Conservation (phyloP, 345 rosid genomes). For the Sonneratia alba region DNA sequence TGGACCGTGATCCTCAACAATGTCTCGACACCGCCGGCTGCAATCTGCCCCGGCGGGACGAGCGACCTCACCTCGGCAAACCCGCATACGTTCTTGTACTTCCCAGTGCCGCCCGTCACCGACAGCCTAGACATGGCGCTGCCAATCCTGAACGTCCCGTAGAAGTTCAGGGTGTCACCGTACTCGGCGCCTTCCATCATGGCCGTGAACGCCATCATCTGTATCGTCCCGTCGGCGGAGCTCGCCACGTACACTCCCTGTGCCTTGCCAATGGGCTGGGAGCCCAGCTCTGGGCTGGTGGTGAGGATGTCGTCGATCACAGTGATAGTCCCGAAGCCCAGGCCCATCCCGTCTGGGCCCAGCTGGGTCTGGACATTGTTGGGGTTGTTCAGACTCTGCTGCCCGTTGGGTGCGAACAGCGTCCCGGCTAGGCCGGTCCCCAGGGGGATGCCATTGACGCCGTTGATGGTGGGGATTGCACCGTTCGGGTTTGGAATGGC, state of each 20-base stretch:
- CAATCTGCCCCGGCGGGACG: conserved; percentile 60
- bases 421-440: conserved; percentile 92
- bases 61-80: conserved; percentile 59
- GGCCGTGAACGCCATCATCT: conserved; percentile 94
- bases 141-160: conserved; percentile 64
- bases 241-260: conserved; percentile 89
- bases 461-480: conserved; percentile 72
- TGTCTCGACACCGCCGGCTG: conserved; percentile 60
- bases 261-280: conserved; percentile 73
- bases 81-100: conserved; percentile 59
- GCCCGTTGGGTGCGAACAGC: conserved; percentile 31
- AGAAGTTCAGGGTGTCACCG: conserved; percentile 83
- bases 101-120: conserved; percentile 85
- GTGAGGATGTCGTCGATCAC: conserved; percentile 78
- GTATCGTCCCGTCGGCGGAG: conserved; percentile 71
- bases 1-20: conserved; percentile 60
- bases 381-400: conserved; percentile 25
- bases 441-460: conserved; percentile 66
- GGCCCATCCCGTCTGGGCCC: conserved; percentile 77
- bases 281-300: conserved; percentile 66
- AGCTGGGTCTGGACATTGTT: conserved; percentile 45
- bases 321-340: conserved; percentile 84
- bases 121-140: conserved; percentile 67
- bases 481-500: conserved; percentile 89
- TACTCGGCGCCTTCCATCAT: conserved; percentile 90